Percentiles rank a stretch among this genome's conserved stretches.
Evolutionary conservation across 2,329 filamentous ascomycete species (phyloP).

Genomic region (Kalaharituber pfeilii): DNA sequence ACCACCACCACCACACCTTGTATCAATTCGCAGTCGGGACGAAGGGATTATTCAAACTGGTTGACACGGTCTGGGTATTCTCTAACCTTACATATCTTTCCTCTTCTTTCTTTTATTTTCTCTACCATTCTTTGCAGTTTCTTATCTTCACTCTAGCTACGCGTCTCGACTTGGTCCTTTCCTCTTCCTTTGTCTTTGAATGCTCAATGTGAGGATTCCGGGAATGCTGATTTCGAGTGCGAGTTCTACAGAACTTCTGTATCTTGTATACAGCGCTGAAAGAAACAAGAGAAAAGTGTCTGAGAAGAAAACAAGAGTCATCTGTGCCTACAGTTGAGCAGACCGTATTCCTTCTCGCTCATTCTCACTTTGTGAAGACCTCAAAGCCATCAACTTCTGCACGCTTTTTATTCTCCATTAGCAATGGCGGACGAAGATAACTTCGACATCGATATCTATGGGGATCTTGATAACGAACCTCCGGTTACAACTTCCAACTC

Average conservation of each 20-base stretch:
- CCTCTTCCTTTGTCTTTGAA: slow-evolving; percentile 30
- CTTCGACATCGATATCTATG: slow-evolving; percentile 57
- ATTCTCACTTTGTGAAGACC: slow-evolving; percentile 22
- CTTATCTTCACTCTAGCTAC: slow-evolving; percentile 10
- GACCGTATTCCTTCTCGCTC: background rate
- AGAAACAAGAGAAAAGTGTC: slow-evolving; percentile 21
- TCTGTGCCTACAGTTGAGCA: background rate
- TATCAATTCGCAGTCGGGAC: slow-evolving; percentile 12
- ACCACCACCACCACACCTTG: slow-evolving; percentile 19
- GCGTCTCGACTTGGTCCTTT: slow-evolving; percentile 17
- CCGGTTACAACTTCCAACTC: slow-evolving; percentile 4
- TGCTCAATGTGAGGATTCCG: slow-evolving; percentile 25
- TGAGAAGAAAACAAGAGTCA: slow-evolving; percentile 12
- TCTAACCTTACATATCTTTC: slow-evolving; percentile 27
- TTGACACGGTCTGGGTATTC: slow-evolving; percentile 25
- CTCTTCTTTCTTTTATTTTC: slow-evolving; percentile 22
- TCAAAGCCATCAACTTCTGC: slow-evolving; percentile 8
- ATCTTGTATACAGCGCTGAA: slow-evolving; percentile 18
- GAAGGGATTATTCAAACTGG: slow-evolving; percentile 8
- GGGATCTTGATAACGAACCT: slow-evolving; percentile 31
- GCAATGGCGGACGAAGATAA: slow-evolving; percentile 43
- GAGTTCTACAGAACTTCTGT: slow-evolving; percentile 22
- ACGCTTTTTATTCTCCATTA: slow-evolving; percentile 4
- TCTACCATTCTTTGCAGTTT: slow-evolving; percentile 17
- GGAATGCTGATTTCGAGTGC: slow-evolving; percentile 26